Conservation (phyloP, 116 monocot genomes). For the Posidonia oceanica region DNA sequence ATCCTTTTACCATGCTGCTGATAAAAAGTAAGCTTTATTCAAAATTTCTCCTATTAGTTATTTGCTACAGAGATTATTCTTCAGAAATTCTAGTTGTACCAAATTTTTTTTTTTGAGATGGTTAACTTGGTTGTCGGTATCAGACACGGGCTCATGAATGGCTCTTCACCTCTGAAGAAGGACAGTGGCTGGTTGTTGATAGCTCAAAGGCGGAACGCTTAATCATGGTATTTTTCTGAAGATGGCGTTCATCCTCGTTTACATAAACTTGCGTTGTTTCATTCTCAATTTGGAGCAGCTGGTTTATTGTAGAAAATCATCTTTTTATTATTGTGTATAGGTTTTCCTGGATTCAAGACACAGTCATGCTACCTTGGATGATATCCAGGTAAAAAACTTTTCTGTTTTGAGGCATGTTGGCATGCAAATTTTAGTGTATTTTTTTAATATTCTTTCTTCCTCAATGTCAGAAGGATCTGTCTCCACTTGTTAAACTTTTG, state of each 20-base stretch:
- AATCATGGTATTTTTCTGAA: slow-evolving; percentile 53
- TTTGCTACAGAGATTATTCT: no score
- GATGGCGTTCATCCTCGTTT: background rate
- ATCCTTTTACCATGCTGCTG: no score
- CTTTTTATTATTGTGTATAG: slow-evolving; percentile 12
- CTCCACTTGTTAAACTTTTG: slow-evolving; percentile 74
- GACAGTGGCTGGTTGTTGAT: slow-evolving; percentile 85
- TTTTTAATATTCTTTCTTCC: slow-evolving; percentile 1
- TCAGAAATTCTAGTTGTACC: no score
- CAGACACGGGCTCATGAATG: slow-evolving; percentile 87
- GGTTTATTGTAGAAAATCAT: background rate
- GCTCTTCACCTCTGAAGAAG: slow-evolving; percentile 90
- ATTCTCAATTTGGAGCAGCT: background rate
- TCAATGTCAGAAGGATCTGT: slow-evolving; percentile 62
- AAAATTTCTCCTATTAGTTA: no score
- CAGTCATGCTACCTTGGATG: slow-evolving; percentile 43
- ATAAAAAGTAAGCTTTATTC: no score
- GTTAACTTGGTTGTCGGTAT: slow-evolving; percentile 14
- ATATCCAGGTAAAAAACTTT: slow-evolving; percentile 49
- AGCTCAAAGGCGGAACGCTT: slow-evolving; percentile 92
- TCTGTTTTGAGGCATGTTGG: background rate
- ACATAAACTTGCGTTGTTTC: background rate
- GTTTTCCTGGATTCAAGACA: slow-evolving; percentile 86
- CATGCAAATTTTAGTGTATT: background rate
- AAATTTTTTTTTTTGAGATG: no score